phyloP scores from a whole-genome alignment of 768 basidiomycete genomes.

The Suillus paluster region DNA sequence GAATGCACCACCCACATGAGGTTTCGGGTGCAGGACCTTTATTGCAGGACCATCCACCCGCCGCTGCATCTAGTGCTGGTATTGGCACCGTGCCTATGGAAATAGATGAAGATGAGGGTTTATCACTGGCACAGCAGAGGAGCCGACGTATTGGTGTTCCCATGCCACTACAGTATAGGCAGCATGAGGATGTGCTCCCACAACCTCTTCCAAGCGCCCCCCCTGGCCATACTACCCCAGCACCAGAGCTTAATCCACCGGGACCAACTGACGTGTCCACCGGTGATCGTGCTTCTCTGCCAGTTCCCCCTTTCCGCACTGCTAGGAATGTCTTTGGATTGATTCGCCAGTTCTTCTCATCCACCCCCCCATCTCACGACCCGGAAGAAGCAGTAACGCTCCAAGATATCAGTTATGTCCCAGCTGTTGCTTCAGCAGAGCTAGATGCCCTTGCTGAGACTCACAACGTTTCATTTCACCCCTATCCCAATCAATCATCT shows the following conservation, averaged over 20 bases:
- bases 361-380: conserved; percentile 7
- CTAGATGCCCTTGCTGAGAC: background rate
- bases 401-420: conserved; percentile 16
- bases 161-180: background rate
- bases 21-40: background rate
- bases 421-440: background rate
- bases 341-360: background rate
- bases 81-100: background rate
- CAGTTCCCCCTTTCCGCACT: background rate
- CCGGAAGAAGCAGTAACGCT: background rate
- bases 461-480: too few relatives aligned
- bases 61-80: background rate
- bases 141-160: background rate
- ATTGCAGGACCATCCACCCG: background rate
- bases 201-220: background rate
- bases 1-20: background rate
- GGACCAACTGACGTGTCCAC: background rate
- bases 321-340: conserved; percentile 8
- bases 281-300: background rate
- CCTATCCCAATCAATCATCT: too few relatives aligned
- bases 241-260: background rate
- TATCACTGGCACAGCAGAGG: conserved; percentile 5
- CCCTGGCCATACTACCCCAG: background rate
- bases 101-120: background rate
- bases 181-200: conserved; percentile 4